Evolutionary conservation across 1,284 basidiomycete species (phyloP), one percentile per base, ranked within the genome.

Genomic region (Moniliella sp.): DNA sequence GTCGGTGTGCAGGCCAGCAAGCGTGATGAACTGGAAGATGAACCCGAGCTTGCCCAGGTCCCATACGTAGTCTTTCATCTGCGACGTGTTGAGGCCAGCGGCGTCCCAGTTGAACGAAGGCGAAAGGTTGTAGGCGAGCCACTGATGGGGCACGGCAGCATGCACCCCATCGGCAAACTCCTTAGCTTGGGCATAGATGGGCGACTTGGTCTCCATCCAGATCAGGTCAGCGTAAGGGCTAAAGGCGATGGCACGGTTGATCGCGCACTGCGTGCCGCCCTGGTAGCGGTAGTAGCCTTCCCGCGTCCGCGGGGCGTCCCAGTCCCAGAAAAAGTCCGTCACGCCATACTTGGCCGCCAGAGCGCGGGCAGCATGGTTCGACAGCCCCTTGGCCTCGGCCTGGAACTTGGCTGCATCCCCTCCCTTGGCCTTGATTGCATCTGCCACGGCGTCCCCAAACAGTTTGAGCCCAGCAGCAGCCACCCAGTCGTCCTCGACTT

Each of bases 111-210:
- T 86, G 68, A 91, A 91, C 52, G 78, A 81, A 3, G 82, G 83
- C 50, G 78, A 82, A 39, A 88, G 65, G 61, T 88, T 91, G 60
- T 88, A 91, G n/a, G 84, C 82, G 47, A 91, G 72, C 75, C 74
- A 66, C 50, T 80, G 81, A 50, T 69, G 73, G 25, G 79, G 78
- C 57, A 69, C 70, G 54, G 68, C 68, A 42, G 71, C 69, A 37
- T 76, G 68, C 46, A 88, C 78, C 53, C 71, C 70, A 30, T 74
- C 67, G 1, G 82, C 75, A 60, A 88, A 83, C 29, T n/a, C n/a
- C n/a, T 71, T 69, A 1, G 83, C 83, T 59, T 83, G 73, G 42
- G 72, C 67, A 14, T 88, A 64, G 57, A 81, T 70, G 2, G 83
- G 82, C 19, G 68, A 70, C 54, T 81, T 83, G 8, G 83, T 88